Evolutionary conservation across 768 basidiomycete species (phyloP).

Genomic region (Crucibulum laeve): DNA sequence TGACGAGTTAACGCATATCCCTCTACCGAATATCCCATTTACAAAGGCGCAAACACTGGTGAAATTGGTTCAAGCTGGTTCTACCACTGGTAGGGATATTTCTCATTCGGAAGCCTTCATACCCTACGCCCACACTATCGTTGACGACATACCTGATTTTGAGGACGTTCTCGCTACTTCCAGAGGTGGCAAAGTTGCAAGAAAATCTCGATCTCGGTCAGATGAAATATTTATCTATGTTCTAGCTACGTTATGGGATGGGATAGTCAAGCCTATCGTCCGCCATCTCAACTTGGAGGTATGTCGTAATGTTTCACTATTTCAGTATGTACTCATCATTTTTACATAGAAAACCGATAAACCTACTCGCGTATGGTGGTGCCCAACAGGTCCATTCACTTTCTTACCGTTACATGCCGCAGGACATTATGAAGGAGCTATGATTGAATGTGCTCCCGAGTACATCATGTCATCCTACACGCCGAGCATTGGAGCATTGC

Average conservation of each 20-base stretch:
- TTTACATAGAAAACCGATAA: neutral
- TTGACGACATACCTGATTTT: too few relatives aligned
- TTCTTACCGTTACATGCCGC: constrained; percentile 38
- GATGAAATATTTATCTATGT: constrained; percentile 5
- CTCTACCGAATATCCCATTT: too few relatives aligned
- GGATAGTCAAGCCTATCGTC: constrained; percentile 7
- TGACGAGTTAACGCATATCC: too few relatives aligned
- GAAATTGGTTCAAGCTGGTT: too few relatives aligned
- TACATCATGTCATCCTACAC: constrained; percentile 21
- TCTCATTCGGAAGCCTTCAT: too few relatives aligned
- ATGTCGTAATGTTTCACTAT: too few relatives aligned
- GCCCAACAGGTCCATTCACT: constrained; percentile 22
- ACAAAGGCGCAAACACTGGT: too few relatives aligned
- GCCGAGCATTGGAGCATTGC: constrained; percentile 9
- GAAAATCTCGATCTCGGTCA: neutral
- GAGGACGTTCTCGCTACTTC: too few relatives aligned
- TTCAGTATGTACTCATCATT: neutral
- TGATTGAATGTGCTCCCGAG: constrained; percentile 10
- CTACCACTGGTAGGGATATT: too few relatives aligned
- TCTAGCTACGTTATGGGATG: constrained; percentile 4
- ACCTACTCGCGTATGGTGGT: constrained; percentile 13
- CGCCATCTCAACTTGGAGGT: constrained; percentile 7
- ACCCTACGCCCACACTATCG: too few relatives aligned
- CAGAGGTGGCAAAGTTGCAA: neutral
- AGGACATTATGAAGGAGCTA: constrained; percentile 18